phyloP scores from a whole-genome alignment of 495 filamentous ascomycete genomes.

The Lasiosphaeria miniovina region DNA sequence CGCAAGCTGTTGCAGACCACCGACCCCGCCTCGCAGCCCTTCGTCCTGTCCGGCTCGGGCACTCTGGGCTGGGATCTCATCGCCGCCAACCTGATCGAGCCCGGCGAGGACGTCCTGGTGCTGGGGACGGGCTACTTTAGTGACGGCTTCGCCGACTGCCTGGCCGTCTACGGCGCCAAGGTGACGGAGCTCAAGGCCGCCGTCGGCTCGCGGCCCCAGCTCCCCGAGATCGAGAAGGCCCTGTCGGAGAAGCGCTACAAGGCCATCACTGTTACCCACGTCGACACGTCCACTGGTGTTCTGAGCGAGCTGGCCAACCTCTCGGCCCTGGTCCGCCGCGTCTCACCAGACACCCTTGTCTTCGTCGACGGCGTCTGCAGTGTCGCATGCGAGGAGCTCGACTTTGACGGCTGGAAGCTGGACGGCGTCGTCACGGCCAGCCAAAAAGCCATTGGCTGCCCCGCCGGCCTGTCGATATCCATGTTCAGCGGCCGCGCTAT shows the following conservation, averaged over 20 bases:
- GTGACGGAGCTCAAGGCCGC: constrained; percentile 86
- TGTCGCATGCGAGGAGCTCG: constrained; percentile 92
- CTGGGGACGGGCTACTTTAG: constrained; percentile 96
- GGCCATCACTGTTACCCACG: constrained; percentile 89
- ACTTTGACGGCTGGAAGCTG: constrained; percentile 90
- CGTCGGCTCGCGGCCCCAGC: constrained; percentile 83
- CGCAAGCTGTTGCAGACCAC: constrained; percentile 91
- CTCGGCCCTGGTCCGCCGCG: constrained; percentile 73
- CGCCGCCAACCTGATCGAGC: constrained; percentile 83
- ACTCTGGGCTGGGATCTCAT: constrained; percentile 97
- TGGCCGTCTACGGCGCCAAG: constrained; percentile 84
- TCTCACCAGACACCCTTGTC: constrained; percentile 85
- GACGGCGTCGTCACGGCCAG: constrained; percentile 91
- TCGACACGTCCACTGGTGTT: constrained; percentile 95
- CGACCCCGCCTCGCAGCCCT: constrained; percentile 78
- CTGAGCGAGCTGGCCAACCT: constrained; percentile 84
- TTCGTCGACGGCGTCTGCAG: constrained; percentile 96
- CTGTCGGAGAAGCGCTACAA: constrained; percentile 88
- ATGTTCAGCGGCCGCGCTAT: constrained; percentile 92
- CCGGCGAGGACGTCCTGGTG: constrained; percentile 85
- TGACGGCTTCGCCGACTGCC: constrained; percentile 89
- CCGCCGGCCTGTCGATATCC: constrained; percentile 87
- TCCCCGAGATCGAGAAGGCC: constrained; percentile 80
- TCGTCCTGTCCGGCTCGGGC: constrained; percentile 89
- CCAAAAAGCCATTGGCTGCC: constrained; percentile 95